Base-by-base conservation (phyloP, 176 grass and related monocot species). In the Sorghum bicolor region DNA sequence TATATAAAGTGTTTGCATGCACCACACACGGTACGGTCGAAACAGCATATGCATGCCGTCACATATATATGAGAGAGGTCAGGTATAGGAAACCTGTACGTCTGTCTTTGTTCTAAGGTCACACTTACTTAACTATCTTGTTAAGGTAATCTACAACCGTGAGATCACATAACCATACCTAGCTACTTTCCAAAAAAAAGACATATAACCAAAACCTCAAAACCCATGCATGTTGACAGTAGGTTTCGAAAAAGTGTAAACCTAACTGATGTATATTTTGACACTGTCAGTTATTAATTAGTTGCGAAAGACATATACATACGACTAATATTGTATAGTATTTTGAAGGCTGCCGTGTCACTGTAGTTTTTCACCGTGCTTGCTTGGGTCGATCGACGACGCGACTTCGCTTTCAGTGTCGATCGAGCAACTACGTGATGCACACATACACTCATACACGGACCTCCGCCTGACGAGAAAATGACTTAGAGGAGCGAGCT, bases 401-500 rank as follows among this genome's bases (percentile, higher is more conserved):
- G n/a, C n/a, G n/a, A 16, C 44, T 45, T 74, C 10, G 75, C 72
- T 77, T 89, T 89, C 88, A 55, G 88, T 64, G 78, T 77, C 37
- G 30, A 39, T 66, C 30, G 41, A 45, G 30, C 41, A 24, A 50
- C 57, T 72, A 72, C 1, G 6, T 29, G 77, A 9, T 47, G 10
- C 57, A 43, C 22, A 48, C 76, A 32, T 33, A 5, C 57, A 31
- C 8, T 48, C 67, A 74, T 25, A 30, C 75, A 52, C 36, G 64
- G 45, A 60, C n/a, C 67, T 19, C 48, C 33, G 26, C 78, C 88
- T 89, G 88, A 82, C 25, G 70, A 40, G 45, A 84, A 75, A 74
- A 22, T 28, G 52, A 44, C 43, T 15, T 14, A 30, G 63, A 57
- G 20, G 80, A 80, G 72, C 33, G 80, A 84, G 72, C 33, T 37